Evolutionary conservation across 176 grass and related monocot genomes (phyloP), one percentile per base, ranked within the genome.

Genomic region (Guadua angustifolia): DNA sequence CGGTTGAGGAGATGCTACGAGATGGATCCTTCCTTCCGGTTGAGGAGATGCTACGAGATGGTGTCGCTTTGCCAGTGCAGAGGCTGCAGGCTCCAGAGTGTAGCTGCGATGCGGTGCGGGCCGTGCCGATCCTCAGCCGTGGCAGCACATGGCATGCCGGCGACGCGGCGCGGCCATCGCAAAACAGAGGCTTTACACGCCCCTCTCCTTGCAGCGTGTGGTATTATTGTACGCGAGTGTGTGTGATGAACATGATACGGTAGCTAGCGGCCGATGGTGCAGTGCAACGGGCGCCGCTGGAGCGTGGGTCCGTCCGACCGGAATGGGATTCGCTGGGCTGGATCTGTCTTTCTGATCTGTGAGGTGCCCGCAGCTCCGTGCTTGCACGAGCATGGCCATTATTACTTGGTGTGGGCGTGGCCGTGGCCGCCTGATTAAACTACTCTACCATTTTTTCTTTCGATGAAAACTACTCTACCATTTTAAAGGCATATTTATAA

Each of bases 61-160:
- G 1, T 39, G 73, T 8, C 29, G 17, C 29, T 13, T 53, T 38
- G 61, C 63, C 78, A 69, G 78, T 24, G 46, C 25, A 22, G 77
- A 12, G 58, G 5, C 25, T 2, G 60, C 60, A 63, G 13, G 60
- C 5, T 29, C 77, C 59, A 46, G 76, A 25, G 56, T 45, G 75
- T 33, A 4, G 58, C 57, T 2, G 59, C 59, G 40, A 15, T 5
- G 71, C 47, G n/a, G 10, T 3, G 17, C 25, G 3, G 40, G 21
- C 9, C n/a, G 47, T 53, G 29, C 71, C 71, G 46, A 10, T 46
- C 71, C 73, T 47, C 62, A 22, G 63, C 65, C 65, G 79, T 45
- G 36, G 51, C 51, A 10, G 68, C 81, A 83, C 81, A 83, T 83
- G 81, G 56, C 81, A 38, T 83, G 81, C 81, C 80, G 53, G 46